Evolutionary conservation across 495 filamentous ascomycete genomes (phyloP).

Genomic region (Mytilinidion resinicola): DNA sequence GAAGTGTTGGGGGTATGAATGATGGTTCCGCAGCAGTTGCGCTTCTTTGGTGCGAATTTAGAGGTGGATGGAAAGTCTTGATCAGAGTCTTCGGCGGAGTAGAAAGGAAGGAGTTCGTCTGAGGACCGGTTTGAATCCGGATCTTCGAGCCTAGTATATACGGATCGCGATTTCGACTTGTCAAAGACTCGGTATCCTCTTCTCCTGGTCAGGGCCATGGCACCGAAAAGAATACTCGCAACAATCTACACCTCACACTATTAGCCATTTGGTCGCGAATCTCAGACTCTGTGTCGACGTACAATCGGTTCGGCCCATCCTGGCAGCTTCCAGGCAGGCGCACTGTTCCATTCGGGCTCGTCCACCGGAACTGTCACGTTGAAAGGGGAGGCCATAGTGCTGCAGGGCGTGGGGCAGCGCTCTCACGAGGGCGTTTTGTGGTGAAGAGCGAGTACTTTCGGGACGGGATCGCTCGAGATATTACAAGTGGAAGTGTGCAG

Average conservation of each 20-base stretch:
- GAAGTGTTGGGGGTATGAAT: slow-evolving; percentile 54
- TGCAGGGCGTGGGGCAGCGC: not conserved
- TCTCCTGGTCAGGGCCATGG: slow-evolving; percentile 51
- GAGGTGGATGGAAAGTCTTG: slow-evolving; percentile 24
- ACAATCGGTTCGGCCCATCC: slow-evolving; percentile 57
- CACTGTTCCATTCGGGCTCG: slow-evolving; percentile 35
- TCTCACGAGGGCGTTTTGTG: not conserved
- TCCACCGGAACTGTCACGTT: slow-evolving; percentile 8
- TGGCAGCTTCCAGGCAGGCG: slow-evolving; percentile 45
- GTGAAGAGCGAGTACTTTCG: not conserved
- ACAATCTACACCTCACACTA: slow-evolving; percentile 44
- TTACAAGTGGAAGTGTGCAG: no score
- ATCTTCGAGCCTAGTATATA: slow-evolving; percentile 36
- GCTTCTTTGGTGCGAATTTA: slow-evolving; percentile 44
- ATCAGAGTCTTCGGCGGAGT: slow-evolving; percentile 34
- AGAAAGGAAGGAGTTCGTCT: slow-evolving; percentile 35
- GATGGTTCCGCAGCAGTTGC: slow-evolving; percentile 41
- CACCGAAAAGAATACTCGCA: slow-evolving; percentile 49
- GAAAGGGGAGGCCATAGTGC: slow-evolving; percentile 1
- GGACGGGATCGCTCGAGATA: no score
- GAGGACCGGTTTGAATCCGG: slow-evolving; percentile 38
- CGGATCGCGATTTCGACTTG: slow-evolving; percentile 24
- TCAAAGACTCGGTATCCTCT: slow-evolving; percentile 44
- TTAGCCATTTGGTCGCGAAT: not conserved
- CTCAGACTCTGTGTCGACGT: slow-evolving; percentile 18